phyloP scores from a whole-genome alignment of 2,329 filamentous ascomycete species.

The Hymenotorrendiella dingleyae region DNA sequence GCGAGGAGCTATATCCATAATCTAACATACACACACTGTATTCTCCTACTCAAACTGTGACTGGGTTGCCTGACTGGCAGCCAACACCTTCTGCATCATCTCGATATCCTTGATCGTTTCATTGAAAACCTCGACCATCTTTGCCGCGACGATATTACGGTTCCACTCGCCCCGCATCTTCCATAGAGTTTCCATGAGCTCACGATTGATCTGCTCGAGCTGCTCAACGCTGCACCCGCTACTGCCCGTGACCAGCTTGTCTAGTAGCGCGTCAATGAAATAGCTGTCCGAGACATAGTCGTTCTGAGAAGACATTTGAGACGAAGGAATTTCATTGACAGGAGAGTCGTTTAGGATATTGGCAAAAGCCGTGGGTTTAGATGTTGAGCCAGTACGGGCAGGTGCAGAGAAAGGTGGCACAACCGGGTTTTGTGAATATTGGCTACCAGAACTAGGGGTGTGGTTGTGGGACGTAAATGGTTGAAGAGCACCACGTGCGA shows the following conservation, averaged over 20 bases:
- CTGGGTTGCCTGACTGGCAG: slow-evolving; percentile 22
- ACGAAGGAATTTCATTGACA: slow-evolving; percentile 25
- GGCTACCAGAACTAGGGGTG: slow-evolving; percentile 27
- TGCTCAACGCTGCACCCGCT: slow-evolving; percentile 66
- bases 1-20: too few species aligned
- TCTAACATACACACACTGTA: too few species aligned
- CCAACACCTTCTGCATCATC: slow-evolving; percentile 27
- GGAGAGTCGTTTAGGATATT: slow-evolving; percentile 29
- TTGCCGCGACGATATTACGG: slow-evolving; percentile 62
- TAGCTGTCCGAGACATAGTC: slow-evolving; percentile 37
- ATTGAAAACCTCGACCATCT: slow-evolving; percentile 68
- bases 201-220: slow-evolving; percentile 85
- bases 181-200: slow-evolving; percentile 90
- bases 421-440: slow-evolving; percentile 28
- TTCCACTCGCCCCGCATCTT: slow-evolving; percentile 74
- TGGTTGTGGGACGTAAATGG: slow-evolving; percentile 26
- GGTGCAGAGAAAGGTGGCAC: slow-evolving; percentile 35
- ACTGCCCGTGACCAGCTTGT: slow-evolving; percentile 21
- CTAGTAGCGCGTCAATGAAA: slow-evolving; percentile 22
- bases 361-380: slow-evolving; percentile 22
- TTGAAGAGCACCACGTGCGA: slow-evolving; percentile 36
- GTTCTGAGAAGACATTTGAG: slow-evolving; percentile 26
- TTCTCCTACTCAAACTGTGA: too few species aligned
- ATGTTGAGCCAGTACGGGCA: slow-evolving; percentile 21
- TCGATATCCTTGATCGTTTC: slow-evolving; percentile 64